phyloP scores from a whole-genome alignment of 345 rosid species.

The Ceriops decandra region DNA sequence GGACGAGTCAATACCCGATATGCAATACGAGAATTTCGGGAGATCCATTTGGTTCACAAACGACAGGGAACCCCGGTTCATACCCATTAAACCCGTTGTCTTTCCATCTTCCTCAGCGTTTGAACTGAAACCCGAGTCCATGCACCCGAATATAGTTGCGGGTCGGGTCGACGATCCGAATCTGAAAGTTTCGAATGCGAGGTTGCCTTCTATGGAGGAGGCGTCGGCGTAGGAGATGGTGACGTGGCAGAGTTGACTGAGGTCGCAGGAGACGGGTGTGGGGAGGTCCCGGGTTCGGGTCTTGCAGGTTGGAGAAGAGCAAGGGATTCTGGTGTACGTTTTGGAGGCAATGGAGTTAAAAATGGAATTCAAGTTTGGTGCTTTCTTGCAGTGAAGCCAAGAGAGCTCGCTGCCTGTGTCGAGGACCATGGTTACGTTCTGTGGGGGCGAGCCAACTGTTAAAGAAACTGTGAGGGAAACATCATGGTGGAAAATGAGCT shows the following conservation, averaged over 20 bases:
- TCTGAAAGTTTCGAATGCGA: constrained; percentile 47
- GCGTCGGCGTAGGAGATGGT: constrained; percentile 54
- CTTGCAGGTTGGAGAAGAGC: constrained; percentile 45
- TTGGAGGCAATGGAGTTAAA: constrained; percentile 43
- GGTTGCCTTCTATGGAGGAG: constrained; percentile 56
- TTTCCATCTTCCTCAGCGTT: constrained; percentile 51
- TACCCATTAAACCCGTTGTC: constrained; percentile 73
- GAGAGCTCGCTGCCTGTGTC: constrained; percentile 82
- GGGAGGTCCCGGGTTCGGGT: constrained; percentile 47
- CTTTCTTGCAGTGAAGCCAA: constrained; percentile 56
- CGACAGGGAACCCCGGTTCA: constrained; percentile 77
- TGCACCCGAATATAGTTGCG: constrained; percentile 59
- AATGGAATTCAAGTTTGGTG: constrained; percentile 26
- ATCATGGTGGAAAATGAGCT: constrained; percentile 47
- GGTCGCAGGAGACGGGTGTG: constrained; percentile 46
- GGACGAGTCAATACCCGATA: constrained; percentile 62
- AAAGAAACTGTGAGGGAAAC: constrained; percentile 59
- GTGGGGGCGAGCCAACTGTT: constrained; percentile 63
- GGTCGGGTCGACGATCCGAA: constrained; percentile 43
- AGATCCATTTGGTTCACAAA: constrained; percentile 63
- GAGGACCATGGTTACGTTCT: constrained; percentile 56
- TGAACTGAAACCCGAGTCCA: constrained; percentile 64
- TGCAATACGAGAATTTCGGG: constrained; percentile 73
- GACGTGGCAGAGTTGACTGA: constrained; percentile 45
- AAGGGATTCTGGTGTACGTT: constrained; percentile 44